These are phyloP conservation scores for Euphorbia schlechtendalii DNA, from an alignment of 441 rosid species.

Conservation along the genomic window DNA sequence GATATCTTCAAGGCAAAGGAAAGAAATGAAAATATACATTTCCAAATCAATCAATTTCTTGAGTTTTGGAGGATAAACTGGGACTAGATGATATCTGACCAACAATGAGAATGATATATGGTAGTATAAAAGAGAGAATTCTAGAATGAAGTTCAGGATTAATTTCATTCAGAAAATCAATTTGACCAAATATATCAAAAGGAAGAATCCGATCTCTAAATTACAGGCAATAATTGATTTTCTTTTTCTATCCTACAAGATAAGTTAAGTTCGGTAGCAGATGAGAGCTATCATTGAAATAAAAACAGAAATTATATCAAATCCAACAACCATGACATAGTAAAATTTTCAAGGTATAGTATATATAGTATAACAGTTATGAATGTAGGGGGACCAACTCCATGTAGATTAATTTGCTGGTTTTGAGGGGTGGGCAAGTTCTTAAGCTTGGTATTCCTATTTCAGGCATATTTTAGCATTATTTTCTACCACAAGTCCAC, in stretches of 20 bases:
- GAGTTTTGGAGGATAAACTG: no score
- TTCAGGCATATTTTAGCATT: not conserved
- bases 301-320: not conserved
- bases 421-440: not conserved
- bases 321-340: slow-evolving; percentile 13
- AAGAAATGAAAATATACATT: not conserved
- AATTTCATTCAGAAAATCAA: no score
- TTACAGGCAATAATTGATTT: no score
- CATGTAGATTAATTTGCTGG: slow-evolving; percentile 10
- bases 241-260: no score
- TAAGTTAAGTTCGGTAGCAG: not conserved
- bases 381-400: slow-evolving; percentile 6
- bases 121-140: not conserved
- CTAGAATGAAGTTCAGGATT: no score
- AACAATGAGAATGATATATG: not conserved
- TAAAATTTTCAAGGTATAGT: not conserved
- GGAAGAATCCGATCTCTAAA: no score
- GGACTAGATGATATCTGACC: not conserved
- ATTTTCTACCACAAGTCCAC: not conserved
- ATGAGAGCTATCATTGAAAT: not conserved
- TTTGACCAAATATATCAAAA: no score
- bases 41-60: no score
- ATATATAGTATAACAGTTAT: no score
- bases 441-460: not conserved
- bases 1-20: not conserved